Percentiles rank a stretch among this genome's conserved stretches.
phyloP scores from a whole-genome alignment of 2,329 filamentous ascomycete species.

The Colletotrichum filicis region DNA sequence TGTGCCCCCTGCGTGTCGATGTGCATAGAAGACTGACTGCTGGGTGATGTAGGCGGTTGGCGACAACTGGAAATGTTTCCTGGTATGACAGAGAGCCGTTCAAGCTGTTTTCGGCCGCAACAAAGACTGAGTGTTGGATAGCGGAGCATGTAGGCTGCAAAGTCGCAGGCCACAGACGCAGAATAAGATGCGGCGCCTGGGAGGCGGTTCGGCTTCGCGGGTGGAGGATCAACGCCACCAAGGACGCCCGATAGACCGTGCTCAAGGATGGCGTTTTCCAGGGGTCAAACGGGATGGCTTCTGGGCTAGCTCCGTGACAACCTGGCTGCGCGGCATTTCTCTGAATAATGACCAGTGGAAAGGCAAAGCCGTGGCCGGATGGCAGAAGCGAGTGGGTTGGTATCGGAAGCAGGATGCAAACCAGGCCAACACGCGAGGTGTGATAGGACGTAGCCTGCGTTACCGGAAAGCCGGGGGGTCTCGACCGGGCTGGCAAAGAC shows the following conservation, averaged over 20 bases:
- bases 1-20: not conserved
- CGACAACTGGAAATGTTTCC: not conserved
- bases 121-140: not conserved
- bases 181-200: constrained; percentile 36
- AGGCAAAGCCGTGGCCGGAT: constrained; percentile 3
- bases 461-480: constrained; percentile 1
- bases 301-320: constrained; percentile 2
- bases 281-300: constrained; percentile 34
- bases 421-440: not conserved
- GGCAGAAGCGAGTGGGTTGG: constrained; percentile 1
- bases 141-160: not conserved
- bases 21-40: not conserved
- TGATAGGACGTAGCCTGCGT: constrained; percentile 17
- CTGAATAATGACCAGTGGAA: not conserved
- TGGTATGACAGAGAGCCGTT: not conserved
- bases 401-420: constrained; percentile 6
- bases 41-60: not conserved
- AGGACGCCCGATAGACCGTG: constrained; percentile 23
- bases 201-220: constrained; percentile 33
- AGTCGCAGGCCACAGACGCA: constrained; percentile 27
- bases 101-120: not conserved
- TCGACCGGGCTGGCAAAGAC: not conserved
- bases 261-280: constrained; percentile 26
- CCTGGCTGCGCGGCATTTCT: constrained; percentile 10
- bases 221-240: constrained; percentile 31